Conservation (phyloP, 2,329 filamentous ascomycete genomes). For the Aspergillus ochraceus region DNA sequence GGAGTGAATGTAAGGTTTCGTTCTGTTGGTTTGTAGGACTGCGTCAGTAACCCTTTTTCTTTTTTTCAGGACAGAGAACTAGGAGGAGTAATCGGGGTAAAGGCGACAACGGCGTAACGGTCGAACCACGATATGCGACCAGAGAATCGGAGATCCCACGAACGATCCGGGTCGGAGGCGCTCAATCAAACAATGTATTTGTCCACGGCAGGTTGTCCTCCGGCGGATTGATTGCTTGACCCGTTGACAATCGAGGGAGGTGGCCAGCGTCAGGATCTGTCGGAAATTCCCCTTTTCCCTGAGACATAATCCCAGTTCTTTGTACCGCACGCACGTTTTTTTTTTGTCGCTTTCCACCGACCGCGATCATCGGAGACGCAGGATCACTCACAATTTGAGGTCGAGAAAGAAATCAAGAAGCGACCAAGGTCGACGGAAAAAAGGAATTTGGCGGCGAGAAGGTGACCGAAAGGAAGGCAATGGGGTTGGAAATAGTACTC, state of each 20-base stretch:
- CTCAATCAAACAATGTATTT: constrained; percentile 33
- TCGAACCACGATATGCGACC: constrained; percentile 16
- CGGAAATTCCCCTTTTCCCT: constrained; percentile 14
- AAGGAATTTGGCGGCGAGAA: constrained; percentile 8
- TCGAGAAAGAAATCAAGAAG: neutral
- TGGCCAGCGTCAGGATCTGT: constrained; percentile 4
- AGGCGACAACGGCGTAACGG: constrained; percentile 16
- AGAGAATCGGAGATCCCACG: constrained; percentile 13
- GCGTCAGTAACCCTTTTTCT: constrained; percentile 11
- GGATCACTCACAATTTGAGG: constrained; percentile 7
- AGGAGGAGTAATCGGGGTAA: neutral
- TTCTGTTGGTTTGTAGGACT: constrained; percentile 11
- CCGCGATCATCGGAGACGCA: constrained; percentile 10
- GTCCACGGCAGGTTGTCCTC: constrained; percentile 29
- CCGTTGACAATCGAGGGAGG: constrained; percentile 8
- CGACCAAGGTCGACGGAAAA: neutral
- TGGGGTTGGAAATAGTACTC: neutral
- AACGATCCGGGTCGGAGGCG: constrained; percentile 15
- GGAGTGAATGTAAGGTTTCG: constrained; percentile 4
- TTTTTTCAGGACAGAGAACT: neutral
- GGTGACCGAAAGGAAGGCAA: constrained; percentile 2
- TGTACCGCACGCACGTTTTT: constrained; percentile 12
- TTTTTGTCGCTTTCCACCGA: constrained; percentile 1
- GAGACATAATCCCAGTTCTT: constrained; percentile 16
- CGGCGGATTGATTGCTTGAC: constrained; percentile 4